Percentiles rank a stretch among this genome's conserved stretches.
These are phyloP conservation scores for Zopfochytrium polystomum DNA, from an alignment of 371 early-diverging fungal species.

Conservation along the genomic window DNA sequence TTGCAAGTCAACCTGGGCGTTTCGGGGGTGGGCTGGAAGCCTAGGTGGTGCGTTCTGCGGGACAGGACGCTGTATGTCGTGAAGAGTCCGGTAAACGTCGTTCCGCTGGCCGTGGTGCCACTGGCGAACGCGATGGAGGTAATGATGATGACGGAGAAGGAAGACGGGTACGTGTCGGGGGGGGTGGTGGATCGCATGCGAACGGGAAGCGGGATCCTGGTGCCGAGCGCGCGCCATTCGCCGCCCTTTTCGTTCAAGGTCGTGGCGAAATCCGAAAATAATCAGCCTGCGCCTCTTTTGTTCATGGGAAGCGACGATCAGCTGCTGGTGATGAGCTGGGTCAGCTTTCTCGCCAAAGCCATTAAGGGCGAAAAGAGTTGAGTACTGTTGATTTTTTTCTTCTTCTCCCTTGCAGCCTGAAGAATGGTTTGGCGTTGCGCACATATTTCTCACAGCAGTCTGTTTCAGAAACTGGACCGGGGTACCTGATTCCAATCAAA, in stretches of 20 bases:
- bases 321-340: conserved; percentile 2
- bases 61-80: conserved; percentile 11
- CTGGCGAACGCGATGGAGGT: background rate
- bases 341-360: background rate
- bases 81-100: background rate
- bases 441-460: background rate
- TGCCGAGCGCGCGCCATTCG: background rate
- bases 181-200: too few species aligned
- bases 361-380: conserved; percentile 1
- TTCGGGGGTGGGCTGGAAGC: conserved; percentile 1
- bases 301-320: background rate
- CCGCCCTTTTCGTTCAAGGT: background rate
- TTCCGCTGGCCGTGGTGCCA: conserved; percentile 2
- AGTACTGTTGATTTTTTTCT: background rate
- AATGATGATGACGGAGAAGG: background rate
- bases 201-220: background rate
- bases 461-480: conserved; percentile 3
- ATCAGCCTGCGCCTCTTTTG: background rate
- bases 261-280: background rate
- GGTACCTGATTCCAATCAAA: conserved; percentile 3
- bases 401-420: too few species aligned
- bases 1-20: conserved; percentile 9
- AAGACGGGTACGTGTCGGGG: background rate
- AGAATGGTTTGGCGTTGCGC: background rate
- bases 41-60: conserved; percentile 16